Percentiles rank a stretch among this genome's conserved stretches.
Conservation (phyloP, 805 yeast genomes). For the Monosporozyma yasuniensis region DNA sequence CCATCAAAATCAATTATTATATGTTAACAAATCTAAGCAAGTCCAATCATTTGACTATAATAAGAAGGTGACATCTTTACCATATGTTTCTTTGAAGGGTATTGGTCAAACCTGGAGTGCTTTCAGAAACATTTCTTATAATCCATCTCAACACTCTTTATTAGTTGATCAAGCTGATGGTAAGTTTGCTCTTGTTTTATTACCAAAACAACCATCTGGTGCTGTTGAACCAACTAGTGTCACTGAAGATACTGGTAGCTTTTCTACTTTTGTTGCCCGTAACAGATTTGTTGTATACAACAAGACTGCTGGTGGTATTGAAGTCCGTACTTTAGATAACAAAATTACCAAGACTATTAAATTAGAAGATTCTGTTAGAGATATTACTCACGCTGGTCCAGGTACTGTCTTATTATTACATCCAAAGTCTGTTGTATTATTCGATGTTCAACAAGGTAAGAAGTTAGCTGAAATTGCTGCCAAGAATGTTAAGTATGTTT, state of each 20-base stretch:
- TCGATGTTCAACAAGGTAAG: slow-evolving; percentile 89
- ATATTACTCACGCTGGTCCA: slow-evolving; percentile 70
- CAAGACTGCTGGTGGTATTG: slow-evolving; percentile 55
- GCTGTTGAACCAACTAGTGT: slow-evolving; percentile 88
- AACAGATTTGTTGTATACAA: slow-evolving; percentile 83
- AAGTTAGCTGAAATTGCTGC: slow-evolving; percentile 59
- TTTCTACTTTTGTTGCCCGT: slow-evolving; percentile 88
- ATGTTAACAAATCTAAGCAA: slow-evolving; percentile 76
- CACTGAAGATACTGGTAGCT: slow-evolving; percentile 69
- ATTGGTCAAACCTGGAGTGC: slow-evolving; percentile 82
- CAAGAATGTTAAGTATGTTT: slow-evolving; percentile 74
- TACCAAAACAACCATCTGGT: slow-evolving; percentile 84
- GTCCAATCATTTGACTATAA: slow-evolving; percentile 70
- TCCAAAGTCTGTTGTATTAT: slow-evolving; percentile 61
- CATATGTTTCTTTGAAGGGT: slow-evolving; percentile 75
- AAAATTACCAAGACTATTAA: slow-evolving; percentile 73
- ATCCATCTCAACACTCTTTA: slow-evolving; percentile 84
- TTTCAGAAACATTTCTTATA: slow-evolving; percentile 75
- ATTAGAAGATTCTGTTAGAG: slow-evolving; percentile 56
- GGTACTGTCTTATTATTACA: slow-evolving; percentile 76
- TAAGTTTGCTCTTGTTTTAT: slow-evolving; percentile 60
- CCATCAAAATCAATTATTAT: slow-evolving; percentile 68
- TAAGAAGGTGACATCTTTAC: slow-evolving; percentile 56
- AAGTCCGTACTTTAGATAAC: slow-evolving; percentile 76
- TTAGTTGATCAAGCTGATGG: slow-evolving; percentile 65